These are phyloP conservation scores for Cercospora zeina DNA, from an alignment of 2,329 filamentous ascomycete genomes.

Conservation along the genomic window DNA sequence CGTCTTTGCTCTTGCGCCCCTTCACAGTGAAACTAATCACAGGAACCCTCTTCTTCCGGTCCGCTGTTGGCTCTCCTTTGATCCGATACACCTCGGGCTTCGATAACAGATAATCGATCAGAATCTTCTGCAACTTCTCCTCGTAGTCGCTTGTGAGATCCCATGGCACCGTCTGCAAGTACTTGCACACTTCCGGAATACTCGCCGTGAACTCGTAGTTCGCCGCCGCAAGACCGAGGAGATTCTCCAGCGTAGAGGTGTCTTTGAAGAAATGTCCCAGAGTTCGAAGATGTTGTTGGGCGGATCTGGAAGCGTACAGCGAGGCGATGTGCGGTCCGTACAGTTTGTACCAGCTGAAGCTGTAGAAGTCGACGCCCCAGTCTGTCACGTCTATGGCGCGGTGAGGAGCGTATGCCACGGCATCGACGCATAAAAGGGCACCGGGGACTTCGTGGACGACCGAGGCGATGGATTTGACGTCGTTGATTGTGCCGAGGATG, in stretches of 20 bases:
- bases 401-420: constrained; percentile 75
- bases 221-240: constrained; percentile 66
- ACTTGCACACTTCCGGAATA: constrained; percentile 62
- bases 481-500: constrained; percentile 69
- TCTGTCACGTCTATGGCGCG: constrained; percentile 66
- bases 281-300: constrained; percentile 58
- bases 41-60: constrained; percentile 57
- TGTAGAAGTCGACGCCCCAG: constrained; percentile 72
- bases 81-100: constrained; percentile 56
- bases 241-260: constrained; percentile 60
- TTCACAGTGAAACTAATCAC: constrained; percentile 67
- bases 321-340: constrained; percentile 74
- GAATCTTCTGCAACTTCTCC: constrained; percentile 56
- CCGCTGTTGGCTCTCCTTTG: constrained; percentile 56
- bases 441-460: constrained; percentile 55
- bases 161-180: constrained; percentile 53
- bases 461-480: constrained; percentile 58
- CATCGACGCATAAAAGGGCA: constrained; percentile 70
- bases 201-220: constrained; percentile 69
- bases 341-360: constrained; percentile 82
- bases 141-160: constrained; percentile 60
- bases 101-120: constrained; percentile 61
- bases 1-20: constrained; percentile 56
- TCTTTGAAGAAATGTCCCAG: constrained; percentile 69
- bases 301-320: constrained; percentile 63